These are phyloP conservation scores for Pyronema omphalodes DNA, from an alignment of 495 filamentous ascomycete species.

Conservation along the genomic window DNA sequence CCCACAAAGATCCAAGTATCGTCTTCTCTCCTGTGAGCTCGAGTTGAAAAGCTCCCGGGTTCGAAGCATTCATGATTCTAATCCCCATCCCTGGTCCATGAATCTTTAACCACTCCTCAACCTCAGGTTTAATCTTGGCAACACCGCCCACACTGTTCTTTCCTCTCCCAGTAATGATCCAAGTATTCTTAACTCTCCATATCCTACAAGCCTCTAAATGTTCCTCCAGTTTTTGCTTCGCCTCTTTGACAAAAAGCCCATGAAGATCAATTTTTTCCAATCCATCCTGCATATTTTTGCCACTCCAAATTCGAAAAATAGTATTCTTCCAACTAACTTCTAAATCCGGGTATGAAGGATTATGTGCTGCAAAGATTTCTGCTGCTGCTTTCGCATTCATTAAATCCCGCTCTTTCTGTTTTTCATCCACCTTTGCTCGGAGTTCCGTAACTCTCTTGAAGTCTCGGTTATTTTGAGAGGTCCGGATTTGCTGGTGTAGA, in stretches of 20 bases:
- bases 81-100: slow-evolving; percentile 32
- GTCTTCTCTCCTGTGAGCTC: slow-evolving; percentile 6
- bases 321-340: not conserved
- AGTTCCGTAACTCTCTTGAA: not conserved
- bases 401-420: not conserved
- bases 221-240: slow-evolving; percentile 6
- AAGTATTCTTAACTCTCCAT: slow-evolving; percentile 8
- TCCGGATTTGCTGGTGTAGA: not conserved
- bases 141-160: slow-evolving; percentile 15
- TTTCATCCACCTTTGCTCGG: not conserved
- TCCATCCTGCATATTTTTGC: not conserved
- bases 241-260: slow-evolving; percentile 16
- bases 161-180: slow-evolving; percentile 17
- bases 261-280: slow-evolving; percentile 14
- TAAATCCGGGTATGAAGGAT: slow-evolving; percentile 5
- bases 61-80: slow-evolving; percentile 28
- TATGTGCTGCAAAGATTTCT: slow-evolving; percentile 8
- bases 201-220: slow-evolving; percentile 11
- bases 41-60: slow-evolving; percentile 15
- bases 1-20: too few relatives aligned
- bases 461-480: not conserved
- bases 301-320: not conserved
- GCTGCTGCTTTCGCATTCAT: slow-evolving; percentile 10
- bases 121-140: slow-evolving; percentile 16
- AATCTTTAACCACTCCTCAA: slow-evolving; percentile 17